A percentile compares a stretch with the other conserved stretches of the same genome.
These are phyloP conservation scores for Bacidia rubella DNA, from an alignment of 495 filamentous ascomycete genomes.

Conservation along the genomic window DNA sequence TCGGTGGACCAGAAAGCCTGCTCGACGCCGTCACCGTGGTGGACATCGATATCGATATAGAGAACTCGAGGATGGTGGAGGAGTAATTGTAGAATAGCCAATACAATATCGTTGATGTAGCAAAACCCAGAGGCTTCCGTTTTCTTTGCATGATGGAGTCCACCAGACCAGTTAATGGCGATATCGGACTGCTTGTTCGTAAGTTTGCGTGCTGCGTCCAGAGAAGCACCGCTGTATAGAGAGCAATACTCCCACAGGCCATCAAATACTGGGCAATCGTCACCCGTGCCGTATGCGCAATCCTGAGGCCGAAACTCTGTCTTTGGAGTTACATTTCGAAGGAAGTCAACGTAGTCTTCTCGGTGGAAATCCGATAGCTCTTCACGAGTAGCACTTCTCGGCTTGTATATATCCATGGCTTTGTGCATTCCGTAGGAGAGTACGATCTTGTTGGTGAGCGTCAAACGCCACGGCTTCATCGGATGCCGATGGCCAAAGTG, in stretches of 20 bases:
- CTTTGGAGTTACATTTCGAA: slow-evolving; percentile 41
- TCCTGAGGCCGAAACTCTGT: slow-evolving; percentile 9
- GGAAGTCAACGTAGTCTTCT: slow-evolving; percentile 78
- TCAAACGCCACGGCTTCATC: slow-evolving; percentile 98
- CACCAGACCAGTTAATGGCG: slow-evolving; percentile 98
- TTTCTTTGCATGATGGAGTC: slow-evolving; percentile 95
- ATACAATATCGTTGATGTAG: slow-evolving; percentile 97
- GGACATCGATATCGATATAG: slow-evolving; percentile 96
- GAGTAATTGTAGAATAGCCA: slow-evolving; percentile 82
- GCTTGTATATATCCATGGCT: slow-evolving; percentile 84
- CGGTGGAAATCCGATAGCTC: slow-evolving; percentile 82
- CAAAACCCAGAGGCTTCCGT: slow-evolving; percentile 90
- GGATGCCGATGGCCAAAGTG: slow-evolving; percentile 93
- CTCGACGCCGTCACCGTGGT: slow-evolving; percentile 95
- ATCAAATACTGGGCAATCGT: slow-evolving; percentile 94
- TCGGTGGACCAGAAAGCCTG: slow-evolving; percentile 95
- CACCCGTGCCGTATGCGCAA: slow-evolving; percentile 59
- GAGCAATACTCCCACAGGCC: slow-evolving; percentile 91
- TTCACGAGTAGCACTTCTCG: slow-evolving; percentile 69
- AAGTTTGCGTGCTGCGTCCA: slow-evolving; percentile 85
- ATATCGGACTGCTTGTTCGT: slow-evolving; percentile 79
- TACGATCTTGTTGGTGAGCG: slow-evolving; percentile 86
- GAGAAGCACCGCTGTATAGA: slow-evolving; percentile 76
- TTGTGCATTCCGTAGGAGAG: slow-evolving; percentile 88
- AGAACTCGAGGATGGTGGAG: slow-evolving; percentile 81